These are phyloP conservation scores for Saccharomyces hybrid DNA, from an alignment of 1,139 yeast genomes.

Conservation along the genomic window DNA sequence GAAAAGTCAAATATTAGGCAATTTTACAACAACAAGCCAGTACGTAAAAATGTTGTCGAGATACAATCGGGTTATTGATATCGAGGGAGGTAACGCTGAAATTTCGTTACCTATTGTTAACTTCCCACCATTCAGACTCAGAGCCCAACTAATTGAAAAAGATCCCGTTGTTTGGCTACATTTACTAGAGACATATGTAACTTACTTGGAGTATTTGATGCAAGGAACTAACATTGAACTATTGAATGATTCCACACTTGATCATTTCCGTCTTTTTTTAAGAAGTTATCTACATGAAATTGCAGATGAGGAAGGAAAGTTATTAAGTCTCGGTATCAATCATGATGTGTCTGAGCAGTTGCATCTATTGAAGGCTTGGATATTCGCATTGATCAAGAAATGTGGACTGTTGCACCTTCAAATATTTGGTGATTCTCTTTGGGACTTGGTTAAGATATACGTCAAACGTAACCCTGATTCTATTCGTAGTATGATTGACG, in stretches of 20 bases:
- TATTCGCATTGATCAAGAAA: conserved; percentile 45
- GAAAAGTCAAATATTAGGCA: background rate
- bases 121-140: conserved; percentile 63
- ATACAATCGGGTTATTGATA: conserved; percentile 16
- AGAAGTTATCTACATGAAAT: conserved; percentile 53
- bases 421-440: conserved; percentile 49
- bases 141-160: conserved; percentile 67
- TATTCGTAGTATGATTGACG: conserved; percentile 51
- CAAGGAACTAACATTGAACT: conserved; percentile 27
- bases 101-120: conserved; percentile 50
- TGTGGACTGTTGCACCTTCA: conserved; percentile 51
- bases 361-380: conserved; percentile 40
- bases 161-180: conserved; percentile 82
- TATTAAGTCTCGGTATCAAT: conserved; percentile 62
- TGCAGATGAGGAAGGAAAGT: conserved; percentile 48
- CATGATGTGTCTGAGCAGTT: conserved; percentile 56
- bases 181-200: conserved; percentile 54
- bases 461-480: conserved; percentile 38
- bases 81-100: conserved; percentile 22
- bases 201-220: conserved; percentile 42
- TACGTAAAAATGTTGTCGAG: background rate
- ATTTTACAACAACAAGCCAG: background rate
- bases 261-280: conserved; percentile 50
- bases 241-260: conserved; percentile 47
- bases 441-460: conserved; percentile 56